These are phyloP conservation scores for Xylaria sp. DNA, from an alignment of 2,329 filamentous ascomycete species.

Conservation along the genomic window DNA sequence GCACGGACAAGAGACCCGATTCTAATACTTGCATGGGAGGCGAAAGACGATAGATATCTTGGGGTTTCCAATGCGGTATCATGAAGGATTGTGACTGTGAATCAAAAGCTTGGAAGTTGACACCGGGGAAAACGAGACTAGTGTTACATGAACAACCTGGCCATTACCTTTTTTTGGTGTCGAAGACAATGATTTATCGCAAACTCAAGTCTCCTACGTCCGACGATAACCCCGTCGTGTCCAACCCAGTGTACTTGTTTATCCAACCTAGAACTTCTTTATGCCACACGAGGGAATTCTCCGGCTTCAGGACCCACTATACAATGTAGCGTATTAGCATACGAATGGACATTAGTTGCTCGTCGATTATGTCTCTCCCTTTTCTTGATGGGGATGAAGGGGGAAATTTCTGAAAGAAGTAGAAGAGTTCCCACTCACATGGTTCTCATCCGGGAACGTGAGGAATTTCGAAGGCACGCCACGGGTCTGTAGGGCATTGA, in stretches of 20 bases:
- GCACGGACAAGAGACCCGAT: not conserved
- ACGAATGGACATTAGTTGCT: not conserved
- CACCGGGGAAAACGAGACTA: not conserved
- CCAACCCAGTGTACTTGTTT: slow-evolving; percentile 67
- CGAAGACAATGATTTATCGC: slow-evolving; percentile 20
- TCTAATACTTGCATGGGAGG: too few relatives aligned
- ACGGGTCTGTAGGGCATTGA: slow-evolving; percentile 83
- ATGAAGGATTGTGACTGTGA: not conserved
- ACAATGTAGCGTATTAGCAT: slow-evolving; percentile 22
- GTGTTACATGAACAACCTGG: not conserved
- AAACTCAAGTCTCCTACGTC: slow-evolving; percentile 39
- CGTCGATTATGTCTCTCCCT: not conserved
- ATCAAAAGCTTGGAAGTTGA: not conserved
- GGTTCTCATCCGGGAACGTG: slow-evolving; percentile 81
- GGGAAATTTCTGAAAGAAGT: not conserved
- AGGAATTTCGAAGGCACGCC: slow-evolving; percentile 81
- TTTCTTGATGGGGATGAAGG: not conserved
- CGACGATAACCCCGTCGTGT: slow-evolving; percentile 42
- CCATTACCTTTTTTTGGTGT: not conserved
- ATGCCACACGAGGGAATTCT: slow-evolving; percentile 93
- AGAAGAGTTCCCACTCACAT: slow-evolving; percentile 52
- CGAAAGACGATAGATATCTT: not conserved
- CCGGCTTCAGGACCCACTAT: slow-evolving; percentile 86
- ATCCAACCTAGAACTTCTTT: slow-evolving; percentile 83
- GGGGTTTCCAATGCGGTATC: not conserved